Evolutionary conservation across 2,329 filamentous ascomycete species (phyloP), one percentile per base, ranked within the genome.

Genomic region (Coleophoma crateriformis): DNA sequence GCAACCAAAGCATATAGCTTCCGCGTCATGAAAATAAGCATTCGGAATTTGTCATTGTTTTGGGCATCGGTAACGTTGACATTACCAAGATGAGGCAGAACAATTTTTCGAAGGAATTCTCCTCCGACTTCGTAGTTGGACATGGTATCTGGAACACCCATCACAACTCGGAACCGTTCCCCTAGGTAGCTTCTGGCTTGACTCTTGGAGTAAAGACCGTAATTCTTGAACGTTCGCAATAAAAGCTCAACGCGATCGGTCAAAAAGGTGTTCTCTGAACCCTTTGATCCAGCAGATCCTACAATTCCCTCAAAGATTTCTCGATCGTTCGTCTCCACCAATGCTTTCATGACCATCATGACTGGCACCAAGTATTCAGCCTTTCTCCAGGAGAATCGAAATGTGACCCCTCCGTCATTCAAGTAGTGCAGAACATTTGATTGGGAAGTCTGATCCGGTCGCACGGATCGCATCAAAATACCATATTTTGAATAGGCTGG

Each of bases 341-440:
- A 74, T 1, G 94, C 92, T 73, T 97, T 99, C 56, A 99, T 72
- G 33, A 99, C 84, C 92, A 99, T 97, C 79, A 96, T 85, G 53
- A 90, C 88, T 1, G 94, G 94, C 2, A 99, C 81, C n/a, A 99
- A 81, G 64, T 90, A 99, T 69, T 99, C 94, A 59, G 90, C 90
- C 71, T 99, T 99, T 58, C 91, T 81, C 92, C 92, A 99, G 7
- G 92, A 96, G 70, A 99, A 99, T 50, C 94, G 81, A 71, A 99
- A 96, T 0, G 90, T 97, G 61, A 97, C 85, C 68, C 96, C 97
- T 56, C 94, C 94, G 66, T 99, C 94, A 61, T 79, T 90, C 50
- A 99, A 80, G 68, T 97, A 99, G 71, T 99, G 94, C 45, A 99
- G 78, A 33, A 95, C 90, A 63, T 97, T 99, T 35, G 92, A 97